phyloP scores from a whole-genome alignment of 2,329 filamentous ascomycete species.

The Claviceps sp. region DNA sequence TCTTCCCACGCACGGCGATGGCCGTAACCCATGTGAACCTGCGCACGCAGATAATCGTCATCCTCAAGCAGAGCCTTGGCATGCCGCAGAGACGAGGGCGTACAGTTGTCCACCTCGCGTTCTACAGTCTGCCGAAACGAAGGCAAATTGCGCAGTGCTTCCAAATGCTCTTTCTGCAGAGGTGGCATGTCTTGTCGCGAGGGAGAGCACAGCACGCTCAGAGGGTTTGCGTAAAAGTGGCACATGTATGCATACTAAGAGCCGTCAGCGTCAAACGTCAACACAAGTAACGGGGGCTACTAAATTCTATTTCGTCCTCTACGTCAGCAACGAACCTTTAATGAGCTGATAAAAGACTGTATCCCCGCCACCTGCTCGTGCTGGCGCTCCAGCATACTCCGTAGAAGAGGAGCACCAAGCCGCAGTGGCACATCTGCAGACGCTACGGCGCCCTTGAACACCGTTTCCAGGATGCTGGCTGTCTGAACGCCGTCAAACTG shows the following conservation, averaged over 20 bases:
- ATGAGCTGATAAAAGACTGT: constrained; percentile 54
- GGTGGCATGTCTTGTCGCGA: constrained; percentile 10
- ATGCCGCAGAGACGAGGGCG: constrained; percentile 29
- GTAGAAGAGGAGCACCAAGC: constrained; percentile 50
- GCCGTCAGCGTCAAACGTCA: not conserved
- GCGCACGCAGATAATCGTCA: constrained; percentile 38
- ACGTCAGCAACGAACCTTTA: constrained; percentile 38
- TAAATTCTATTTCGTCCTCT: too few relatives aligned
- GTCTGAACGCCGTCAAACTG: constrained; percentile 70
- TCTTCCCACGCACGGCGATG: constrained; percentile 22
- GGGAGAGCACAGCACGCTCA: constrained; percentile 47
- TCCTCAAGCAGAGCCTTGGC: constrained; percentile 41
- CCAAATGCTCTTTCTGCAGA: constrained; percentile 47
- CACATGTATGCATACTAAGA: constrained; percentile 70
- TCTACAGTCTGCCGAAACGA: constrained; percentile 53
- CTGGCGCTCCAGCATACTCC: constrained; percentile 56
- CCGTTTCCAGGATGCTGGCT: constrained; percentile 55
- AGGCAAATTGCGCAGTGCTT: constrained; percentile 52
- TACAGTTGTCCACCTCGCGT: constrained; percentile 27
- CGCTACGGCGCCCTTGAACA: constrained; percentile 54
- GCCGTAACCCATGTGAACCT: constrained; percentile 22
- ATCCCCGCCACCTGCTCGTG: constrained; percentile 66
- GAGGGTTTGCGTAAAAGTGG: constrained; percentile 67
- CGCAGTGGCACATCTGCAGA: constrained; percentile 42
- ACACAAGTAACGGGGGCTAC: not conserved